phyloP scores from a whole-genome alignment of 441 rosid genomes.

The Adansonia grandidieri region DNA sequence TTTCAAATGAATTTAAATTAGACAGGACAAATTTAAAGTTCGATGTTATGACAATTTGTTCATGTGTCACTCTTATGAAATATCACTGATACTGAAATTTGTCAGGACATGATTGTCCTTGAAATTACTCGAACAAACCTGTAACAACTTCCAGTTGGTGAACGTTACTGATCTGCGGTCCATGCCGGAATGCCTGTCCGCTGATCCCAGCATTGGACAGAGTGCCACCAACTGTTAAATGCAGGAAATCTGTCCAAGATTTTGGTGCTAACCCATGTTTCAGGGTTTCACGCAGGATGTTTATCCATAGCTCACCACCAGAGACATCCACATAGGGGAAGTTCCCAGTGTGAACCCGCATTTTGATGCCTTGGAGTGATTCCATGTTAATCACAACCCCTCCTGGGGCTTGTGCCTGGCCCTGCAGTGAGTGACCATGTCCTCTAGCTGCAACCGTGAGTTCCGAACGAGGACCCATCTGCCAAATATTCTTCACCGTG shows the following conservation, averaged over 20 bases:
- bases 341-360: slow-evolving; percentile 52
- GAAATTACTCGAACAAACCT: slow-evolving; percentile 56
- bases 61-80: slow-evolving; percentile 20
- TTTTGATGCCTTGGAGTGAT: slow-evolving; percentile 57
- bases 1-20: slow-evolving; percentile 11
- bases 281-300: slow-evolving; percentile 79
- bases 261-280: slow-evolving; percentile 87
- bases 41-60: slow-evolving; percentile 8
- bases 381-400: slow-evolving; percentile 90
- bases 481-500: slow-evolving; percentile 72
- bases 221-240: slow-evolving; percentile 94
- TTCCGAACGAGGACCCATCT: slow-evolving; percentile 76
- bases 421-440: slow-evolving; percentile 93
- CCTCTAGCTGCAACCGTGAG: slow-evolving; percentile 96
- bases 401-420: slow-evolving; percentile 78
- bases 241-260: slow-evolving; percentile 98
- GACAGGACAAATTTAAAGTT: slow-evolving; percentile 16
- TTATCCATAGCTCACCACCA: slow-evolving; percentile 92
- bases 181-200: slow-evolving; percentile 95
- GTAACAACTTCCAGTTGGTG: slow-evolving; percentile 88
- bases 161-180: slow-evolving; percentile 96
- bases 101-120: neutral
- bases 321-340: slow-evolving; percentile 71
- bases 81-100: slow-evolving; percentile 23
- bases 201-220: slow-evolving; percentile 95